Base-by-base conservation (phyloP, 345 rosid genomes). In the Firmiana major region DNA sequence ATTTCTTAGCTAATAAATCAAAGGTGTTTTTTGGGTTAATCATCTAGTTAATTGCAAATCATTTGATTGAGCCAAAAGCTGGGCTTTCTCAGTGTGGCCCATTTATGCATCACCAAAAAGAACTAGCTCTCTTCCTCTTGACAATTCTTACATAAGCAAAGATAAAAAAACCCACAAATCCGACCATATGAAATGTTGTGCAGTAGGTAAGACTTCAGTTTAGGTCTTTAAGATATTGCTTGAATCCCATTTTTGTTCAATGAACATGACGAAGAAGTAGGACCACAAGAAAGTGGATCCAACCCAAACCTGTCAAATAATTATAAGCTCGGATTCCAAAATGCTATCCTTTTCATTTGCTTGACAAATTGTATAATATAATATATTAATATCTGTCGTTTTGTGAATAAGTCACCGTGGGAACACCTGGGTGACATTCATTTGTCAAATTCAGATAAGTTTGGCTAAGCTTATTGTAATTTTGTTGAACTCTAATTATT, bases 231-330 rank as follows among this genome's bases (percentile, higher is more conserved):
- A 48, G 59, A 70, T 48, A 48, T 17, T 70, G 43, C 4, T 48
- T 15, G 73, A 69, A 26, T 46, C 46, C 36, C 6, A 28, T 69
- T 42, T 31, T 16, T 15, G 74, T 49, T 70, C 28, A 17, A 70
- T 26, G 58, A 57, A 69, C 57, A 49, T 16, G 15, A 49, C 28
- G 74, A 70, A 9, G 74, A 70, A 9, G 73, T 69, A 46, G 58
- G 58, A 28, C 24, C 59, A 17, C 59, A 17, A 26, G 74, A 48
- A 58, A 40, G 70, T 28, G 24, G 22, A 63, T n/a, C 34, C 34
- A 22, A 26, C 16, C 19, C 63, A 24, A 24, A 58, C 34, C 16
- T 24, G 63, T 4, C 34, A 45, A n/a, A n/a, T n/a, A n/a, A 48
- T 22, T 4, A 48, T 49, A 16, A 70, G 58, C 59, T 70, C 16